Conservation (phyloP, 345 rosid genomes). For the Murraya koenigii region DNA sequence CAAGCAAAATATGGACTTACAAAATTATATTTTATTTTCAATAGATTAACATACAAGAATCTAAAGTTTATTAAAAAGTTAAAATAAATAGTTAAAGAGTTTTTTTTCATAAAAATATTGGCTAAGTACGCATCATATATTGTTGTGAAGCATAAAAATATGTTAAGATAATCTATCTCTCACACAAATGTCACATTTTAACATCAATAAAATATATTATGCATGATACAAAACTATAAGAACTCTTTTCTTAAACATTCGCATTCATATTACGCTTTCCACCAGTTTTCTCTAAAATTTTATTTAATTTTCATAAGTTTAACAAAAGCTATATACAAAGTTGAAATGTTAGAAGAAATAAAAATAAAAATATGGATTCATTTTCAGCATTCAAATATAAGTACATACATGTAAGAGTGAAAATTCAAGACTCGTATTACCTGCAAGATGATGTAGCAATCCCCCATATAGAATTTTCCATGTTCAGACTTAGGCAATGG, state of each 20-base stretch:
- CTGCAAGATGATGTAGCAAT: conserved; percentile 91
- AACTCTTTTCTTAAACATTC: not conserved
- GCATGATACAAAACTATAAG: not conserved
- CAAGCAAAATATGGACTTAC: not conserved
- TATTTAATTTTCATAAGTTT: no score
- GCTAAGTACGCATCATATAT: not conserved
- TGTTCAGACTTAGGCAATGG: conserved; percentile 77
- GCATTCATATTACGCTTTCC: not conserved
- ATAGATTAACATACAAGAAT: not conserved
- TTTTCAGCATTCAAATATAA: not conserved
- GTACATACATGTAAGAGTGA: not conserved
- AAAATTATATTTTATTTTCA: no score
- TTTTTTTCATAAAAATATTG: not conserved
- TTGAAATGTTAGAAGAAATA: not conserved
- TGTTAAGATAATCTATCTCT: not conserved
- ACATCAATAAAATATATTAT: no score
- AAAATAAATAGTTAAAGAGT: no score
- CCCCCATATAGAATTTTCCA: conserved; percentile 98
- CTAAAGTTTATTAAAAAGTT: not conserved
- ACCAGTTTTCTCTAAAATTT: not conserved
- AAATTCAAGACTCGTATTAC: conserved; percentile 28
- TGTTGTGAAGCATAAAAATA: not conserved
- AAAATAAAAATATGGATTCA: not conserved
- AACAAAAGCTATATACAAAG: no score
- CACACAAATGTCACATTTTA: not conserved